A percentile compares a stretch with the other conserved stretches of the same genome.
Evolutionary conservation across 139 green algal species (phyloP).

Genomic region (Monoraphidium neglectum): DNA sequence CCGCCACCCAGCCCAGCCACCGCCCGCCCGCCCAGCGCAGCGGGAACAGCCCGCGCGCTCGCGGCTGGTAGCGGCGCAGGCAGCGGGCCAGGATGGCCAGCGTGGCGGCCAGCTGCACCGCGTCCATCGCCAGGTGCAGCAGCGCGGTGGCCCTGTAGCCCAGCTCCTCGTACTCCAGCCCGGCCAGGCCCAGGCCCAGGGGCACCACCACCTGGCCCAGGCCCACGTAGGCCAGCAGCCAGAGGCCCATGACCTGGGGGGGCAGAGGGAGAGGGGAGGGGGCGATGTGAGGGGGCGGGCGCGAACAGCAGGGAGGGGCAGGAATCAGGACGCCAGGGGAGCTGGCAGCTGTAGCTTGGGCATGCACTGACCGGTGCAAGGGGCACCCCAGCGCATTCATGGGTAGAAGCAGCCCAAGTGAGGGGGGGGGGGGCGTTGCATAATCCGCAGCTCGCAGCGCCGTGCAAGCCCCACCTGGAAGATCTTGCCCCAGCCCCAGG

Average conservation of each 20-base stretch:
- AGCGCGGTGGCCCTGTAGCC: constrained; percentile 60
- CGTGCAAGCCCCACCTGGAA: constrained; percentile 26
- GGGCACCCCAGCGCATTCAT: too few relatives aligned
- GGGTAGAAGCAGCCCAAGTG: too few relatives aligned
- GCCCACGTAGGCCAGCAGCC: constrained; percentile 81
- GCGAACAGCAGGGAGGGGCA: too few relatives aligned
- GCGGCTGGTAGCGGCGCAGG: constrained; percentile 50
- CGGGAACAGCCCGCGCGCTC: constrained; percentile 36
- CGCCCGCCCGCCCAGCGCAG: constrained; percentile 7
- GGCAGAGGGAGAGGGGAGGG: constrained; percentile 27
- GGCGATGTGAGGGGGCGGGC: not conserved
- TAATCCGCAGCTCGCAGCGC: too few relatives aligned
- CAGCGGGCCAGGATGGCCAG: constrained; percentile 60
- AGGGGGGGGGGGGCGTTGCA: too few relatives aligned
- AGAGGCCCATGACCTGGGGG: constrained; percentile 81
- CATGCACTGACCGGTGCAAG: not conserved
- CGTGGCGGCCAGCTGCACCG: constrained; percentile 52
- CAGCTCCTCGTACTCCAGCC: constrained; percentile 52
- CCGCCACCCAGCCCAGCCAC: constrained; percentile 35
- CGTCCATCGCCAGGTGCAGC: constrained; percentile 77
- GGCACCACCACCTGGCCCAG: constrained; percentile 77
- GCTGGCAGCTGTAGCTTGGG: not conserved
- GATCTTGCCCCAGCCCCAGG: constrained; percentile 37
- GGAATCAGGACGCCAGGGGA: not conserved
- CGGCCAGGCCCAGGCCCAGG: constrained; percentile 49